These are phyloP conservation scores for Kuraishia piskuri DNA, from an alignment of 805 yeast species.

Conservation along the genomic window DNA sequence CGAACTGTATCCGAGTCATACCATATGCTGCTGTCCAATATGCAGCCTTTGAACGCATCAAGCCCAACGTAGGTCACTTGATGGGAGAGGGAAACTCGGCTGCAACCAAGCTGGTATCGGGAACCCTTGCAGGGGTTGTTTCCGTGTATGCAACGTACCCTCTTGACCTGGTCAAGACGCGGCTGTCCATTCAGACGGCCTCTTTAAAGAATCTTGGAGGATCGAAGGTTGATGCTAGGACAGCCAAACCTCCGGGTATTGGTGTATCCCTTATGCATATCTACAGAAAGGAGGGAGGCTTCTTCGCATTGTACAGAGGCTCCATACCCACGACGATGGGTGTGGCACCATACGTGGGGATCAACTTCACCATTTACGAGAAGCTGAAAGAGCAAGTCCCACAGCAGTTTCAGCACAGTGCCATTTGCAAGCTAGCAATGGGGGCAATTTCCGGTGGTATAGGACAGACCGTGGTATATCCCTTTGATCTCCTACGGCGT, in stretches of 20 bases:
- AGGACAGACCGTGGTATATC: constrained; percentile 87
- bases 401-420: constrained; percentile 12
- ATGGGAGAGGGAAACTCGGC: constrained; percentile 34
- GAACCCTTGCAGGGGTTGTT: constrained; percentile 72
- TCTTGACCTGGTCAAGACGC: constrained; percentile 81
- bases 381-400: constrained; percentile 54
- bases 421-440: constrained; percentile 51
- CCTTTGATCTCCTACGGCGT: constrained; percentile 81
- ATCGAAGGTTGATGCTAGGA: constrained; percentile 23
- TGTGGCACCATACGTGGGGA: constrained; percentile 93
- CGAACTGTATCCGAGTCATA: constrained; percentile 82
- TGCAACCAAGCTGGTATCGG: constrained; percentile 59
- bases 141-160: constrained; percentile 87
- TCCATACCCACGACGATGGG: constrained; percentile 86
- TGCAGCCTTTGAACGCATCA: constrained; percentile 66
- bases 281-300: constrained; percentile 74
- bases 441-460: constrained; percentile 88
- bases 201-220: constrained; percentile 36
- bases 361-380: constrained; percentile 88
- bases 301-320: constrained; percentile 73
- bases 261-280: constrained; percentile 46
- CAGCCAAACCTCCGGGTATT: constrained; percentile 61
- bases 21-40: constrained; percentile 96
- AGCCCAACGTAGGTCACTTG: constrained; percentile 23
- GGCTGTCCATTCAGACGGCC: constrained; percentile 87